Evolutionary conservation across 768 basidiomycete genomes (phyloP), one percentile per base, ranked within the genome.

Genomic region (Rhodosporidiobolus odoratus): DNA sequence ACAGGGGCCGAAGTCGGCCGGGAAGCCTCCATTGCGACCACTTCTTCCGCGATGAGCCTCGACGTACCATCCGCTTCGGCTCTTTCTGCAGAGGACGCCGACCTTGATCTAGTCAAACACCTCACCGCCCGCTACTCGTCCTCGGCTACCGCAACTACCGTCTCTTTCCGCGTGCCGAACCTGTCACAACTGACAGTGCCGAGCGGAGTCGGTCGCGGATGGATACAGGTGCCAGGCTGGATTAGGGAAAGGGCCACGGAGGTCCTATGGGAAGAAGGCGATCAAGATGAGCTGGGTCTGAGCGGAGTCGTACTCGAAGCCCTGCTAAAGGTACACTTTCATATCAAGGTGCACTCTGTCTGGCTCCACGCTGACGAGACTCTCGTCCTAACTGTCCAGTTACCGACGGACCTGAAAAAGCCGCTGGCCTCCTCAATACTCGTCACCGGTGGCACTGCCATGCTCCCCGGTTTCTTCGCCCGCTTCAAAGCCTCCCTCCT

Each of bases 401-500:
- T 90, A 0, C 92, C 96, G 0, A 84, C 94, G 32, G 95, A 99
- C 79, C 86, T 98, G 25, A 87, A 94, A 21, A 88, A 87, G 78
- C 87, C 88, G 0, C 83, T 98, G 75, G 87, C 88, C 2, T 88
- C 89, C 0, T 89, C 90, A 9, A 88, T 99, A 58, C 84, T 98
- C 53, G 84, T 96, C 41, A 84, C 85, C 2, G 96, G 96, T 10
- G 96, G 96, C 0, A 93, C 91, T 2, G 84, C 90, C 6, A 91
- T 91, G 87, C 80, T 98, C 15, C 92, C 94, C 1, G 92, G 92
- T 0, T 95, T 97, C 80, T 90, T 95, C 53, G 87, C 90, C 9
- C 87, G 96, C 12, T 83, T 97, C n/a, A 88, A 91, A 38, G 80
- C 83, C 2, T 89, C 94, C 77, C 83, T 97, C 37, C 74, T 92